Percentiles rank a stretch among this genome's conserved stretches.
These are phyloP conservation scores for Purpureocillium takamizusanense DNA, from an alignment of 2,329 filamentous ascomycete species.

Conservation along the genomic window DNA sequence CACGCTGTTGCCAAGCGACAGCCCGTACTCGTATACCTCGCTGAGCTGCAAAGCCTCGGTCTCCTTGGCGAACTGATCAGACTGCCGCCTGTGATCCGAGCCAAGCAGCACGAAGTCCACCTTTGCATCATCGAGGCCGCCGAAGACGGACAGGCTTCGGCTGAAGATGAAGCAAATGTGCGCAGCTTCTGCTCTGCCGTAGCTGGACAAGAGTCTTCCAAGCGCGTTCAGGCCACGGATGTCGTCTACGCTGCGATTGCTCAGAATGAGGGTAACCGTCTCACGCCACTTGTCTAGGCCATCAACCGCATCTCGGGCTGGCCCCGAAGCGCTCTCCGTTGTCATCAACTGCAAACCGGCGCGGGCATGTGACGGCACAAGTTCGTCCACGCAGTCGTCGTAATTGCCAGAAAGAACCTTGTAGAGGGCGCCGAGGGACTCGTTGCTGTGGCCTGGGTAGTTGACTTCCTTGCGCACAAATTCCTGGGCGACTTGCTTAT, in stretches of 20 bases:
- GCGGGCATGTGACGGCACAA: constrained; percentile 85
- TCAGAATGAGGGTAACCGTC: constrained; percentile 75
- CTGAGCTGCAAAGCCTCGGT: constrained; percentile 86
- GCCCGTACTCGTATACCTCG: constrained; percentile 87
- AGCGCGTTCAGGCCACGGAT: constrained; percentile 68
- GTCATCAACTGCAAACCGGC: constrained; percentile 88
- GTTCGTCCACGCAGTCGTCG: constrained; percentile 90
- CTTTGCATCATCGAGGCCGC: constrained; percentile 72
- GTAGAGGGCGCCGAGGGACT: constrained; percentile 85
- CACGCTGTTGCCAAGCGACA: constrained; percentile 55
- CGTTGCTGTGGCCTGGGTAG: constrained; percentile 66
- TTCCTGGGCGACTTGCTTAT: constrained; percentile 89
- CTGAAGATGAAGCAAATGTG: constrained; percentile 93
- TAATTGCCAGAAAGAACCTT: constrained; percentile 89
- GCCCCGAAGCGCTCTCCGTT: constrained; percentile 51
- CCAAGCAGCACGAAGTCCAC: constrained; percentile 77
- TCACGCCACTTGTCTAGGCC: constrained; percentile 93
- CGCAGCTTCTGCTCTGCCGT: constrained; percentile 82
- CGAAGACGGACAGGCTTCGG: constrained; percentile 59
- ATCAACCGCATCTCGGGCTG: constrained; percentile 64
- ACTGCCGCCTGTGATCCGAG: constrained; percentile 65
- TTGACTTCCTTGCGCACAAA: constrained; percentile 95
- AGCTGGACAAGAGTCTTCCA: constrained; percentile 73
- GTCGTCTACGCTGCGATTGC: constrained; percentile 79
- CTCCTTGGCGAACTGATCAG: constrained; percentile 67